Evolutionary conservation across 2,329 filamentous ascomycete genomes (phyloP).

Genomic region (Ambrosiella beaveri): DNA sequence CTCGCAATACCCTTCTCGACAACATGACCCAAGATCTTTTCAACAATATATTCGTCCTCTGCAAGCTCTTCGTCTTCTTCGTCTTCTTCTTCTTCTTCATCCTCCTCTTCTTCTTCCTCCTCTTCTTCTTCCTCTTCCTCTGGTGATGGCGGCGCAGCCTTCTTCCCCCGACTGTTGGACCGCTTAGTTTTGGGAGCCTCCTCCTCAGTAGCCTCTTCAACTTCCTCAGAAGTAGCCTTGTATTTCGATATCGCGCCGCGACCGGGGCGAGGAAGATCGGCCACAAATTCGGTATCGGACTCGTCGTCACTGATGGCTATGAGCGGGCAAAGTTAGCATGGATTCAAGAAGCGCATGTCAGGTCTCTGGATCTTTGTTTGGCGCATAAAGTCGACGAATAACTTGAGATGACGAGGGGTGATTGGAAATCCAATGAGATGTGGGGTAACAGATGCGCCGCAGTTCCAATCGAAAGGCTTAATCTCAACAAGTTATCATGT

Average conservation of each 20-base stretch:
- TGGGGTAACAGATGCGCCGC: too few relatives aligned
- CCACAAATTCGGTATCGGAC: conserved; percentile 1
- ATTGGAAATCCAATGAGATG: too few relatives aligned
- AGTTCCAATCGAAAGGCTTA: too few relatives aligned
- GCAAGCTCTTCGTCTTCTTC: conserved; percentile 20
- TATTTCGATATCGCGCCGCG: background rate
- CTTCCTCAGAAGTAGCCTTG: background rate
- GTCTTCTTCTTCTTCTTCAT: background rate
- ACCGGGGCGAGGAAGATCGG: background rate
- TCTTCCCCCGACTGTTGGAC: background rate
- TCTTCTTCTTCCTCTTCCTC: conserved; percentile 9
- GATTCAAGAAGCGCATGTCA: background rate
- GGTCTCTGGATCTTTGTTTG: background rate
- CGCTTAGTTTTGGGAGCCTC: background rate
- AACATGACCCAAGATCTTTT: conserved; percentile 52
- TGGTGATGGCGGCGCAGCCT: background rate
- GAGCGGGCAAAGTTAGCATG: background rate
- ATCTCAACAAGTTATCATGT: too few relatives aligned
- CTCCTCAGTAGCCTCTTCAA: background rate
- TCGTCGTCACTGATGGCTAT: conserved; percentile 6
- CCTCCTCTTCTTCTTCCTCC: conserved; percentile 15
- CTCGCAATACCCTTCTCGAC: conserved; percentile 37
- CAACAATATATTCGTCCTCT: conserved; percentile 41
- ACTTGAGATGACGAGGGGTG: too few relatives aligned
- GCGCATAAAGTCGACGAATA: too few relatives aligned